Percentiles rank a stretch among this genome's conserved stretches.
These are phyloP conservation scores for Kwoniella botswanensis DNA, from an alignment of 768 basidiomycete species.

Conservation along the genomic window DNA sequence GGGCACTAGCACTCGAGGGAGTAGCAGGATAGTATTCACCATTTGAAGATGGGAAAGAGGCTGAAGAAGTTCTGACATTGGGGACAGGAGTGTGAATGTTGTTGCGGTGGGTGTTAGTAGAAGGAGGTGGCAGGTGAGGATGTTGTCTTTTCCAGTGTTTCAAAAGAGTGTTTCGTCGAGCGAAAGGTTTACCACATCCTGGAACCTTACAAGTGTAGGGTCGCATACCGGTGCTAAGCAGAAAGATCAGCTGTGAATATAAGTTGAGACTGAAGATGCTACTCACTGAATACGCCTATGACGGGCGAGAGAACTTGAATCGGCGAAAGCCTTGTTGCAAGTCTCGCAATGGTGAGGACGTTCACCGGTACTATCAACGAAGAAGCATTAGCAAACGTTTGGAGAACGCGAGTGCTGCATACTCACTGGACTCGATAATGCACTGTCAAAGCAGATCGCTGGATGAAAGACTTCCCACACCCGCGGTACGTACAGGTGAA, in stretches of 20 bases:
- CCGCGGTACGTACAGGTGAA: conserved; percentile 41
- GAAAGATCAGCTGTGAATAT: conserved; percentile 9
- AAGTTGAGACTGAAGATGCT: neutral
- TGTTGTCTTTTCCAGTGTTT: conserved; percentile 59
- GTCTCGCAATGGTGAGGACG: conserved; percentile 56
- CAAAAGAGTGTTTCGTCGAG: conserved; percentile 59
- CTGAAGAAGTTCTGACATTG: conserved; percentile 13
- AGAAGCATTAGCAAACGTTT: neutral
- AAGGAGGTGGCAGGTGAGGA: conserved; percentile 42
- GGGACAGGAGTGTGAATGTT: conserved; percentile 23
- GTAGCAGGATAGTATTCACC: conserved; percentile 37
- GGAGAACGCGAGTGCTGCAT: neutral
- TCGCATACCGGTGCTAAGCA: conserved; percentile 57
- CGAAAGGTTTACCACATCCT: conserved; percentile 55
- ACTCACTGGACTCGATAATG: conserved; percentile 57
- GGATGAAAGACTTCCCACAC: conserved; percentile 55
- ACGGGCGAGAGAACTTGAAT: conserved; percentile 58
- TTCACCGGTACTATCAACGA: conserved; percentile 57
- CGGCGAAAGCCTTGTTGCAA: conserved; percentile 59
- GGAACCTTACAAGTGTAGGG: conserved; percentile 57
- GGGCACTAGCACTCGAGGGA: conserved; percentile 30
- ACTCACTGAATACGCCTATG: conserved; percentile 57
- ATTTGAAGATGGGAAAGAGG: conserved; percentile 23
- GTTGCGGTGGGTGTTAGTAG: conserved; percentile 25
- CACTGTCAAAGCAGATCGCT: conserved; percentile 56